These are phyloP conservation scores for Aphanocladium album DNA, from an alignment of 2,329 filamentous ascomycete species.

Conservation along the genomic window DNA sequence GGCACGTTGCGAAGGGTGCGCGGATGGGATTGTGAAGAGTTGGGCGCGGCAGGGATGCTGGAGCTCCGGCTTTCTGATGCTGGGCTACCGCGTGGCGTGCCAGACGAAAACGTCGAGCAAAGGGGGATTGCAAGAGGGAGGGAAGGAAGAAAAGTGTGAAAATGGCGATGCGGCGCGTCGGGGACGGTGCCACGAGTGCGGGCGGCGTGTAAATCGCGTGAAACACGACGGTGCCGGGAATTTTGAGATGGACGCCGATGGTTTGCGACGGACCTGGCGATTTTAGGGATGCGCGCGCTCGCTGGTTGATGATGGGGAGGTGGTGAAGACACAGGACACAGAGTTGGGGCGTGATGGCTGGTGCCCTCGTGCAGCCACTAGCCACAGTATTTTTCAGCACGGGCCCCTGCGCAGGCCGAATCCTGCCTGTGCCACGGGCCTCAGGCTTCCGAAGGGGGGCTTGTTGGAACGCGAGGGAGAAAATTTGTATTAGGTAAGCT, in stretches of 20 bases:
- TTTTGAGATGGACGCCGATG: constrained; percentile 54
- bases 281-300: constrained; percentile 57
- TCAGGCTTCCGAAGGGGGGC: not conserved
- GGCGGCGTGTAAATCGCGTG: constrained; percentile 50
- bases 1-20: constrained; percentile 4
- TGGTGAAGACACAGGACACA: constrained; percentile 49
- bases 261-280: constrained; percentile 54
- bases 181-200: constrained; percentile 35
- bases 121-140: constrained; percentile 23
- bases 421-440: not conserved
- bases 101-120: constrained; percentile 20
- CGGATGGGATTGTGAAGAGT: constrained; percentile 9
- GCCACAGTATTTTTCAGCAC: constrained; percentile 42
- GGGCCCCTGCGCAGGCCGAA: constrained; percentile 20
- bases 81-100: constrained; percentile 15
- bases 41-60: constrained; percentile 7
- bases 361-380: constrained; percentile 34
- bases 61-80: constrained; percentile 10
- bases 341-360: constrained; percentile 45
- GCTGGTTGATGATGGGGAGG: constrained; percentile 46
- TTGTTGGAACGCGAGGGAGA: no score
- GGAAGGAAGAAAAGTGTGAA: constrained; percentile 40
- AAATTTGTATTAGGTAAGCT: constrained; percentile 12
- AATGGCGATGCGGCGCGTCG: constrained; percentile 36
- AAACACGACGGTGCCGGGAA: constrained; percentile 47